Conservation (phyloP, 2,329 filamentous ascomycete species). For the Aspergillus latus region DNA sequence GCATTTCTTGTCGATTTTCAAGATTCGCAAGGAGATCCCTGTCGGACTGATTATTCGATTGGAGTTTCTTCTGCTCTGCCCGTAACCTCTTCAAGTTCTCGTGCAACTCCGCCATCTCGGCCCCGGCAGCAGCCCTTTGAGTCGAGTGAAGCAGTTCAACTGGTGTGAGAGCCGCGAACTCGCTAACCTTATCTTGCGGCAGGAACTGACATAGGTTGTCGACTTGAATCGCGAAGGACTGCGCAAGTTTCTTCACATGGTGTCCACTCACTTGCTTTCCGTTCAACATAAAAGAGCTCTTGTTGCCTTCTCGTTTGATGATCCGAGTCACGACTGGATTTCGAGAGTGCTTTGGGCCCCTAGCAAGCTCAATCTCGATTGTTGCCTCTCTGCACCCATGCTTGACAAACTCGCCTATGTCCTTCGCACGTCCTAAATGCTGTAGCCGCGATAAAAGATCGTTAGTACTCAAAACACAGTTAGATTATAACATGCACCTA, state of each 20-base stretch:
- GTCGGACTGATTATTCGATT: conserved; percentile 59
- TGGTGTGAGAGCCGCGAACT: conserved; percentile 82
- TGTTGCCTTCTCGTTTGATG: conserved; percentile 81
- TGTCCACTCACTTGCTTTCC: conserved; percentile 61
- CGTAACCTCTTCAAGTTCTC: conserved; percentile 70
- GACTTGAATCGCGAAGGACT: conserved; percentile 81
- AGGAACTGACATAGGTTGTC: conserved; percentile 98
- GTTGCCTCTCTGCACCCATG: conserved; percentile 73
- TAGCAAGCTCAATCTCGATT: conserved; percentile 88
- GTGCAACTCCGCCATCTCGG: conserved; percentile 78
- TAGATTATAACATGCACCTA: conserved; percentile 29
- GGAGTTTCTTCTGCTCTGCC: conserved; percentile 64
- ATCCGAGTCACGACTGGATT: conserved; percentile 75
- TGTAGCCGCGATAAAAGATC: conserved; percentile 28
- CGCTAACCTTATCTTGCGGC: conserved; percentile 91
- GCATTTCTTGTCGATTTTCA: conserved; percentile 69
- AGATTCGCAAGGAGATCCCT: conserved; percentile 64
- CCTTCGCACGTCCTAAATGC: conserved; percentile 80
- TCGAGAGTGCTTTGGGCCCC: conserved; percentile 50
- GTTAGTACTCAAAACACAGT: background rate
- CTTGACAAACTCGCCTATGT: conserved; percentile 88
- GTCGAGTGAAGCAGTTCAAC: conserved; percentile 82
- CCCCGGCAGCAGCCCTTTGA: conserved; percentile 79
- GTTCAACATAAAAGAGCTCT: conserved; percentile 75
- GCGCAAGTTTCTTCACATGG: conserved; percentile 66